These are phyloP conservation scores for Macrolepiota fuliginosa DNA, from an alignment of 768 basidiomycete genomes.

Conservation along the genomic window DNA sequence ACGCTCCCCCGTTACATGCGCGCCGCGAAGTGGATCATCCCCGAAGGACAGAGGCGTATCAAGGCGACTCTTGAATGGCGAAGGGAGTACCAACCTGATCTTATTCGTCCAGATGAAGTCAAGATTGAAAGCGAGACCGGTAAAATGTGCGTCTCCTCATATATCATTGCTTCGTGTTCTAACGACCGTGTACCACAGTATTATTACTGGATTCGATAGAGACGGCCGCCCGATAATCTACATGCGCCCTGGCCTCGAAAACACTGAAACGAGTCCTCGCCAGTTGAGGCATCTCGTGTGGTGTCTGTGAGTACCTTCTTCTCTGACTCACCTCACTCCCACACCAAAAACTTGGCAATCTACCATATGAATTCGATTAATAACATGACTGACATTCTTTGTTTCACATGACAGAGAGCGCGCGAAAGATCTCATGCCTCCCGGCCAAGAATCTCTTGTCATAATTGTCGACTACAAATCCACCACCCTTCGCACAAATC, in stretches of 20 bases:
- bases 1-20: conserved; percentile 78
- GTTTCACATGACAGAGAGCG: conserved; percentile 58
- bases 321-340: background rate
- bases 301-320: conserved; percentile 62
- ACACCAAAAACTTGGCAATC: background rate
- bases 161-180: background rate
- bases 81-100: conserved; percentile 79
- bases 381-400: background rate
- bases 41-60: conserved; percentile 76
- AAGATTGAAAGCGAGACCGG: conserved; percentile 80
- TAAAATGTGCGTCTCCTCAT: conserved; percentile 64
- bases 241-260: conserved; percentile 86
- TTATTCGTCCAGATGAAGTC: conserved; percentile 80
- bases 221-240: conserved; percentile 88
- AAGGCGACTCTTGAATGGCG: conserved; percentile 83
- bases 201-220: conserved; percentile 81
- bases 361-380: background rate
- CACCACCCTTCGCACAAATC: conserved; percentile 79
- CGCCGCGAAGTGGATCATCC: conserved; percentile 80
- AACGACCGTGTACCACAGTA: conserved; percentile 34
- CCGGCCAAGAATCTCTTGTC: conserved; percentile 76
- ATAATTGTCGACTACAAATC: conserved; percentile 87
- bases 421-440: conserved; percentile 86
- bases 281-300: conserved; percentile 86
- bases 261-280: conserved; percentile 72